Conservation (phyloP, 2,329 filamentous ascomycete genomes). For the Penicillium sumatraense region DNA sequence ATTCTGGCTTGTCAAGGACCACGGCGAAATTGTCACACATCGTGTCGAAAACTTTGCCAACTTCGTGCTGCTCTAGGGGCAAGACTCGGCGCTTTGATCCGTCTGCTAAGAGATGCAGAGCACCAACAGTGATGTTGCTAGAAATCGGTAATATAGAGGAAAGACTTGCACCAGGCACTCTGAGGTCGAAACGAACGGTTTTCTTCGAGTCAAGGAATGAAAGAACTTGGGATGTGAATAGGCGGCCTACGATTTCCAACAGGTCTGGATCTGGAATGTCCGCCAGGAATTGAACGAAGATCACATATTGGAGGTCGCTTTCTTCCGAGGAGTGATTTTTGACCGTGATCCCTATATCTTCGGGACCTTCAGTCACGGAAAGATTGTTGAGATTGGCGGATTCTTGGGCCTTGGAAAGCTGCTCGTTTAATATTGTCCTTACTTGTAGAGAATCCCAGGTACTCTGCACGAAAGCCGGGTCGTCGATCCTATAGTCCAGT, state of each 20-base stretch:
- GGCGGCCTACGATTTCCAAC: neutral
- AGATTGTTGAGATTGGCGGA: neutral
- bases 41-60: neutral
- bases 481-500: slow-evolving; percentile 9
- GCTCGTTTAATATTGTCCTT: slow-evolving; percentile 3
- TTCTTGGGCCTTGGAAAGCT: neutral
- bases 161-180: neutral
- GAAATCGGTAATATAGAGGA: neutral
- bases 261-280: neutral
- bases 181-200: neutral
- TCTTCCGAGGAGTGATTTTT: no score
- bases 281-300: slow-evolving; percentile 9
- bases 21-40: neutral
- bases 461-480: neutral
- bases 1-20: neutral
- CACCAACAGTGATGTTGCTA: neutral
- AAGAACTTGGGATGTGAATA: neutral
- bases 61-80: neutral
- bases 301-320: slow-evolving; percentile 8
- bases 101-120: neutral
- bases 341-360: no score
- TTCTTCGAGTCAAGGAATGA: neutral
- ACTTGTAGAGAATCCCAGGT: neutral
- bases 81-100: neutral
- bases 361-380: slow-evolving; percentile 1